Base-by-base conservation (phyloP, 2,329 filamentous ascomycete species). In the Annulohypoxylon truncatum region DNA sequence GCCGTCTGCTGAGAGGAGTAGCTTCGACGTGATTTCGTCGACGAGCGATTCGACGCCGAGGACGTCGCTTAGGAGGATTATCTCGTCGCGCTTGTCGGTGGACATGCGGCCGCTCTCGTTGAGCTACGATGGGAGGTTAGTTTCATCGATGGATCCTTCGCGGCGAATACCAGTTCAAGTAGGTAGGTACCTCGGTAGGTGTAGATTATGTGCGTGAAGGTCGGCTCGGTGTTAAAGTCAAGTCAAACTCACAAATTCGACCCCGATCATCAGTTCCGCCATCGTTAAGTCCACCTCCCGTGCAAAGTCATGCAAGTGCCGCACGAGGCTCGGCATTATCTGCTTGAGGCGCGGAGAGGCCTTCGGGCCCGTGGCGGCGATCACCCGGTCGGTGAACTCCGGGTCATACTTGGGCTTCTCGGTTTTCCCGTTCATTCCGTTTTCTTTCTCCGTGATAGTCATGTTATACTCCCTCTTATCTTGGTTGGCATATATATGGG, bases 301-400 rank as follows among this genome's bases (percentile, higher is more conserved):
- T 38, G 90, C 88, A 78, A 95, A 95, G 79, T 93, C 92, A 80
- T 96, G 92, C 60, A 95, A 83, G 80, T 95, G 92, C 60, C 83
- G 84, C 75, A 94, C 89, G 65, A 94, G 81, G 28, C 86, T 85
- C 51, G 85, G 78, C 81, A 95, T 85, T 76, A 95, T 85, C 72
- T 89, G 82, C 64, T 89, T 87, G 74, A 90, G 85, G 42, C 92
- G 86, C 29, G 91, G 88, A 68, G 85, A 82, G 8, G 91, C 90
- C 68, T 90, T 87, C 70, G 91, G 89, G 3, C 92, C 90, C 78
- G 92, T 94, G 67, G 90, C 86, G 66, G 90, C 85, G 76, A 95
- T 87, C 76, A 95, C 92, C 71, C 85, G 82, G 71, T 88, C 79
- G 42, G 93, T 96, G 83, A 95, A 94, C 79, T 82, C 56, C 8